Percentiles rank a stretch among this genome's conserved stretches.
Evolutionary conservation across 495 filamentous ascomycete species (phyloP).

Genomic region (Extremus antarcticus): DNA sequence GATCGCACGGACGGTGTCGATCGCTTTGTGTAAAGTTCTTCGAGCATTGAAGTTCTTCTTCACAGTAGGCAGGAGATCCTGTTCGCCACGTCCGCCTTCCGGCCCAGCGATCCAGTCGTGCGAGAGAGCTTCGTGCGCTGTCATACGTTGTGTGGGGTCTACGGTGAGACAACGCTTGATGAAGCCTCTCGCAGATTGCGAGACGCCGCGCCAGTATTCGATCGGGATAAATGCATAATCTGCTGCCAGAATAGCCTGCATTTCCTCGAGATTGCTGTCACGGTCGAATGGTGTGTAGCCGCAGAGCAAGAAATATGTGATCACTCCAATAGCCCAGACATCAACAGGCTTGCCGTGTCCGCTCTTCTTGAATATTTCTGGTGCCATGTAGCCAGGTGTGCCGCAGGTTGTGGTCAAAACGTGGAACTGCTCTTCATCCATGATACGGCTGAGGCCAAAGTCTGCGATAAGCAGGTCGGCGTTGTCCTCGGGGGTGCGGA

Average conservation of each 20-base stretch:
- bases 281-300: conserved; percentile 98
- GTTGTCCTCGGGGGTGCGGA: conserved; percentile 71
- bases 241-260: conserved; percentile 94
- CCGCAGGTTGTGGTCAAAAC: conserved; percentile 95
- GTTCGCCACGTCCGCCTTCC: conserved; percentile 39
- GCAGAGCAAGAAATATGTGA: conserved; percentile 93
- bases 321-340: conserved; percentile 72
- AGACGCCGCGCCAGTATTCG: conserved; percentile 94
- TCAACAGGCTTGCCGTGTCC: conserved; percentile 73
- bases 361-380: conserved; percentile 70
- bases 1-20: conserved; percentile 96
- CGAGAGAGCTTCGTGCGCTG: conserved; percentile 83
- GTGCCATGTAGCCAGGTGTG: conserved; percentile 93
- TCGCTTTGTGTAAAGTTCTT: conserved; percentile 86
- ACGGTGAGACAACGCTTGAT: conserved; percentile 81
- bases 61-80: conserved; percentile 79
- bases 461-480: conserved; percentile 90
- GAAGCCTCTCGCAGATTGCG: conserved; percentile 76
- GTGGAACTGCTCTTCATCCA: conserved; percentile 99
- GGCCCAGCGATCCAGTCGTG: conserved; percentile 73
- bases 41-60: conserved; percentile 99
- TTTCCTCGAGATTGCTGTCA: conserved; percentile 94
- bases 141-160: conserved; percentile 76
- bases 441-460: conserved; percentile 87
- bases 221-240: conserved; percentile 93